Evolutionary conservation across 495 filamentous ascomycete species (phyloP), one percentile per base, ranked within the genome.

Genomic region (Podospora didyma): DNA sequence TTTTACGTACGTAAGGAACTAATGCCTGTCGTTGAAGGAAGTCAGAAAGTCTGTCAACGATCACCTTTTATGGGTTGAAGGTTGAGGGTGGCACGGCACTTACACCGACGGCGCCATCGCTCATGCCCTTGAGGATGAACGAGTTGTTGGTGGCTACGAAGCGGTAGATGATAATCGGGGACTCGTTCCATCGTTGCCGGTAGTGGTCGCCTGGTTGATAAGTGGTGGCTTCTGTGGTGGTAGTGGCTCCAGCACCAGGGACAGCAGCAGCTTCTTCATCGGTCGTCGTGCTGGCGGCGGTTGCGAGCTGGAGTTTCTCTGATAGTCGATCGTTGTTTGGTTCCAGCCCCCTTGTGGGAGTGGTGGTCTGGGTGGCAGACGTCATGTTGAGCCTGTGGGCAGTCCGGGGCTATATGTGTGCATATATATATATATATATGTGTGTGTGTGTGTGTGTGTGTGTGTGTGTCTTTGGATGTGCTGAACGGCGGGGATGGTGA

Each of bases 21-120:
- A 56, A 22, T 7, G 26, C 44, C 37, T 52, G 56, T 19, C 44
- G 37, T 48, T 9, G 12, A 21, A 42, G 39, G 10, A 12, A 42
- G 39, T 14, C 10, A 2, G n/a, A 5, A 42, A 7, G 39, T 14
- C 1, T 17, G 4, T 14, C 3, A 14, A n/a, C 31, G 10, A 49
- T 12, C 0, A 49, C 7, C 0, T 22, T 31, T n/a, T 24, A 9
- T 11, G 26, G 58, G 12, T 2, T 34, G 12, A 26, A 12, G 24
- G 45, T 2, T 7, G 45, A 51, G 44, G 48, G 22, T n/a, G 23
- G 70, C 84, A 77, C n/a, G n/a, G n/a, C n/a, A n/a, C n/a, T n/a
- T 73, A 89, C 88, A 44, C 90, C 90, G 61, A 87, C 87, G 1
- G 87, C 87, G 19, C 86, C 87, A 75, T 96, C 91, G 67, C 90